phyloP scores from a whole-genome alignment of 495 filamentous ascomycete species.

The Penicillium pancosmium region DNA sequence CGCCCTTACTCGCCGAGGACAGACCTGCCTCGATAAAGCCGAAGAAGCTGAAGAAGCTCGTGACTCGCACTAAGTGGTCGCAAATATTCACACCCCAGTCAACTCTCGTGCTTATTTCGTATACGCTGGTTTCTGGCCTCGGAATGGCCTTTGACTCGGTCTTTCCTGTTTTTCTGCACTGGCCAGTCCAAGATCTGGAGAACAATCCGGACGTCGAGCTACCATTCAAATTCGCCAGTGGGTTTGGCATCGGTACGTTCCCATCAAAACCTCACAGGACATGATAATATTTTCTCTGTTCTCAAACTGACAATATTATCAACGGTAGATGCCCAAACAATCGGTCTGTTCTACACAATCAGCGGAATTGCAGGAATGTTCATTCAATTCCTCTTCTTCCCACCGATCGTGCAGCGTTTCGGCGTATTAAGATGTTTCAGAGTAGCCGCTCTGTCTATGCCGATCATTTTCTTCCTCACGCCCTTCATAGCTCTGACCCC shows the following conservation, averaged over 20 bases:
- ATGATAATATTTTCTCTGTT: too few species aligned
- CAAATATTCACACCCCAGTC: slow-evolving; percentile 77
- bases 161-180: slow-evolving; percentile 80
- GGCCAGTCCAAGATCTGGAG: slow-evolving; percentile 56
- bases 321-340: slow-evolving; percentile 57
- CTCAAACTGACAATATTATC: too few species aligned
- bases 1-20: slow-evolving; percentile 32
- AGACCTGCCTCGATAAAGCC: slow-evolving; percentile 10
- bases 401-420: slow-evolving; percentile 63
- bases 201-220: slow-evolving; percentile 61
- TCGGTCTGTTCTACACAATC: slow-evolving; percentile 75
- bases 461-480: slow-evolving; percentile 70
- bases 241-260: slow-evolving; percentile 64
- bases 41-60: slow-evolving; percentile 21
- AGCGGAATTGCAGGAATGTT: slow-evolving; percentile 73
- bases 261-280: background rate
- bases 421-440: slow-evolving; percentile 74
- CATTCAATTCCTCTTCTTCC: slow-evolving; percentile 81
- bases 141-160: slow-evolving; percentile 79
- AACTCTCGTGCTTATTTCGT: slow-evolving; percentile 71
- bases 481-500: slow-evolving; percentile 72
- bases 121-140: slow-evolving; percentile 76
- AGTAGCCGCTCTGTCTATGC: slow-evolving; percentile 60
- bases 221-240: slow-evolving; percentile 78
- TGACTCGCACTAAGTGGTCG: slow-evolving; percentile 52